phyloP scores from a whole-genome alignment of 257 asterid species.

The Nicotiana knightiana region DNA sequence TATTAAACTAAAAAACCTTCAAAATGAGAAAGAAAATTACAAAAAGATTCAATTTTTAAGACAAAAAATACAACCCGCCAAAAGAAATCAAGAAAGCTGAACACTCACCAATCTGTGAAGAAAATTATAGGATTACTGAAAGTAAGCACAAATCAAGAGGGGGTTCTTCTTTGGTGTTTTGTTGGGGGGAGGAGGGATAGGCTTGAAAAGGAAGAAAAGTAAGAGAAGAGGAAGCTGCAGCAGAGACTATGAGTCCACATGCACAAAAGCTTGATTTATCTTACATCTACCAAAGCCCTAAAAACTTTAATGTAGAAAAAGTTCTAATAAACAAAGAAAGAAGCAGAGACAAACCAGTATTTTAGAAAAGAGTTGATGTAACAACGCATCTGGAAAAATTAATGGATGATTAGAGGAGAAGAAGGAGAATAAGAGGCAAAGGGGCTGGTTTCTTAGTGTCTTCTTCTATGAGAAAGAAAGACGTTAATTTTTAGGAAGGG shows the following conservation, averaged over 20 bases:
- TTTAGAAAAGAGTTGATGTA: too few relatives aligned
- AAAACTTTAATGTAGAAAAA: too few relatives aligned
- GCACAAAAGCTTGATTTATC: neutral
- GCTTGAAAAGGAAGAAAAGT: neutral
- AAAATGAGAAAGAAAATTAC: neutral
- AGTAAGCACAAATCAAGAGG: constrained; percentile 41
- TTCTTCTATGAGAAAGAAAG: too few relatives aligned
- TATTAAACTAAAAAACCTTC: neutral
- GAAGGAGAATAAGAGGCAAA: too few relatives aligned
- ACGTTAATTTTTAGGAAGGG: too few relatives aligned
- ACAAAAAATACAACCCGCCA: neutral
- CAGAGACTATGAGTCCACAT: neutral
- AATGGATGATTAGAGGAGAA: too few relatives aligned
- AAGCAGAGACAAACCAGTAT: too few relatives aligned
- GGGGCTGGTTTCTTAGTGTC: too few relatives aligned
- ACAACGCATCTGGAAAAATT: too few relatives aligned
- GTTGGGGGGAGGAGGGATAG: neutral
- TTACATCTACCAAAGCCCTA: too few relatives aligned
- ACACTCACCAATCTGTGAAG: constrained; percentile 24
- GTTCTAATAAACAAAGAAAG: too few relatives aligned
- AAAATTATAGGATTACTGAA: constrained; percentile 11
- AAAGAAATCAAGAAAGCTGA: neutral
- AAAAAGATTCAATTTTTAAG: neutral
- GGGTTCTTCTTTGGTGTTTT: neutral
- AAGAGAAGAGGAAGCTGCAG: constrained; percentile 27